These are phyloP conservation scores for Atractiella rhizophila DNA, from an alignment of 768 basidiomycete species.

Conservation along the genomic window DNA sequence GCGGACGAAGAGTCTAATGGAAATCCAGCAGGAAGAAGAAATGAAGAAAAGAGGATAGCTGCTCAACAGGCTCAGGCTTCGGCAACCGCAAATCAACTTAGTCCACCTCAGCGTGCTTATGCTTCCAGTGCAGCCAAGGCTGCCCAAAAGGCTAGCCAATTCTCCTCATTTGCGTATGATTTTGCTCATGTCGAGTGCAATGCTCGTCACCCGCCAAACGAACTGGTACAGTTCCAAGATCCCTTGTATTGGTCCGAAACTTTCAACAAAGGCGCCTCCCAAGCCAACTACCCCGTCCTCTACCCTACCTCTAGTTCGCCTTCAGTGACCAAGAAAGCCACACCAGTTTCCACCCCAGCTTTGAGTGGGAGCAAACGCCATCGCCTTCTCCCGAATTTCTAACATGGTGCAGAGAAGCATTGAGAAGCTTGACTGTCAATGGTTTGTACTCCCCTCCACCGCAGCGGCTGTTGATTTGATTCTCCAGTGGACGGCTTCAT, in stretches of 20 bases:
- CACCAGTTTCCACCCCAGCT: constrained; percentile 23
- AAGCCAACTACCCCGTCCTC: constrained; percentile 18
- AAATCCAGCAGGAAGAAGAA: constrained; percentile 96
- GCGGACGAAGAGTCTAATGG: constrained; percentile 84
- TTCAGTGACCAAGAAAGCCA: constrained; percentile 20
- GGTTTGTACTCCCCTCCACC: constrained; percentile 25
- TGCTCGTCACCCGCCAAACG: neutral
- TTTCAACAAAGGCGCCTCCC: constrained; percentile 33
- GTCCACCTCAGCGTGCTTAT: constrained; percentile 33
- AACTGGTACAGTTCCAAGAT: constrained; percentile 2
- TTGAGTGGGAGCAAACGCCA: constrained; percentile 35
- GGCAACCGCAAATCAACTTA: constrained; percentile 3
- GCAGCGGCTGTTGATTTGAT: neutral
- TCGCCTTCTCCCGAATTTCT: constrained; percentile 72
- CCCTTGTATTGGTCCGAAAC: constrained; percentile 75
- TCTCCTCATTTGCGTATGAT: neutral
- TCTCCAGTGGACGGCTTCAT: constrained; percentile 74
- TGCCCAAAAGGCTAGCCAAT: neutral
- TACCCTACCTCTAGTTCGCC: constrained; percentile 19
- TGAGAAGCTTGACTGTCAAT: constrained; percentile 44
- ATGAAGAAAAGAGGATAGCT: constrained; percentile 38
- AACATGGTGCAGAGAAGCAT: constrained; percentile 61
- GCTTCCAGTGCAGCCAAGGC: constrained; percentile 38
- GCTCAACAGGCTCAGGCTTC: constrained; percentile 31
- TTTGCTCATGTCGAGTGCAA: neutral